A percentile compares a stretch with the other conserved stretches of the same genome.
Conservation (phyloP, 2,329 filamentous ascomycete genomes). For the Lojkania enalia region DNA sequence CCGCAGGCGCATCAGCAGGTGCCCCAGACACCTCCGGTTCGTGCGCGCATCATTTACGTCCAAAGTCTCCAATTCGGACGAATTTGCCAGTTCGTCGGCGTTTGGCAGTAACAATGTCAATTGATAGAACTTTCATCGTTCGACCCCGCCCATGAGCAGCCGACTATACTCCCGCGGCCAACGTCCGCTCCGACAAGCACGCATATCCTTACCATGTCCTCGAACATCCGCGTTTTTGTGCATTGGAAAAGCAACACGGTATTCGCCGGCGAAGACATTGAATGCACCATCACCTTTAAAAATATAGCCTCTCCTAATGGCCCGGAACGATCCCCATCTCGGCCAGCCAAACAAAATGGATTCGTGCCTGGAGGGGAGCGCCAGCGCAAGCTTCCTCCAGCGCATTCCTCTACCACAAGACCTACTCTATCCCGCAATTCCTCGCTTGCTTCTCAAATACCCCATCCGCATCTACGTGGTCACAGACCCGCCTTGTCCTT, state of each 20-base stretch:
- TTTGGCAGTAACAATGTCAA: constrained; percentile 9
- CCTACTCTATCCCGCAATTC: constrained; percentile 43
- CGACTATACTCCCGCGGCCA: constrained; percentile 27
- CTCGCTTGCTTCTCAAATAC: constrained; percentile 36
- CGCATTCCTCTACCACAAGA: constrained; percentile 39
- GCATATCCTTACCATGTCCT: constrained; percentile 40
- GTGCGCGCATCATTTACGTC: not conserved
- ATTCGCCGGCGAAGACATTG: constrained; percentile 93
- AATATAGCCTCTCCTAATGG: constrained; percentile 67
- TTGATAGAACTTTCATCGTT: constrained; percentile 6
- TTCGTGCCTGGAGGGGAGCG: constrained; percentile 40
- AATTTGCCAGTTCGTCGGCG: not conserved
- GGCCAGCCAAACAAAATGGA: constrained; percentile 39
- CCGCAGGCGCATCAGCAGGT: not conserved
- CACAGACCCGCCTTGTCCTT: constrained; percentile 72
- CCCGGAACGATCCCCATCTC: constrained; percentile 34
- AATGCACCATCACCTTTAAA: constrained; percentile 95
- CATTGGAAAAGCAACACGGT: constrained; percentile 92
- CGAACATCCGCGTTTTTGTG: constrained; percentile 91
- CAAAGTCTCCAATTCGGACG: not conserved
- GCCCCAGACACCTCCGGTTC: not conserved
- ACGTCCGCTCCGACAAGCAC: constrained; percentile 19
- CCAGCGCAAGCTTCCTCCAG: constrained; percentile 44
- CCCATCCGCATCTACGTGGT: constrained; percentile 50
- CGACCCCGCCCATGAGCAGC: constrained; percentile 38